A percentile compares a stretch with the other conserved stretches of the same genome.
phyloP scores from a whole-genome alignment of 2,329 filamentous ascomycete genomes.

The Colletotrichum sublineola region DNA sequence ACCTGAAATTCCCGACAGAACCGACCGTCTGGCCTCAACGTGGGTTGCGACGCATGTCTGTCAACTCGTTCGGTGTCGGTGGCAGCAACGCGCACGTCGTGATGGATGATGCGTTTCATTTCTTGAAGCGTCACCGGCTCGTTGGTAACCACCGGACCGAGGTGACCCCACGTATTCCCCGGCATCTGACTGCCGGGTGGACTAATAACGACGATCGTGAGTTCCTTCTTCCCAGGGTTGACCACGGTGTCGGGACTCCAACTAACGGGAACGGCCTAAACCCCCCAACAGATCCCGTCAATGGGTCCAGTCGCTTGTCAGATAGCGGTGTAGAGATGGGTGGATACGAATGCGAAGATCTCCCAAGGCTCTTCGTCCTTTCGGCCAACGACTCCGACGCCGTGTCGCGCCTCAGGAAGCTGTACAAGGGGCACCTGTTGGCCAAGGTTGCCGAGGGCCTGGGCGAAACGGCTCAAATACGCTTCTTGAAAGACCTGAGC shows the following conservation, averaged over 20 bases:
- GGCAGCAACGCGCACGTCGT: conserved; percentile 44
- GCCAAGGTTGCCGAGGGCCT: conserved; percentile 21
- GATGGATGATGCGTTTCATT: conserved; percentile 53
- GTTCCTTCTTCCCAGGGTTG: accelerated
- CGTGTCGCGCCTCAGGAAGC: conserved; percentile 52
- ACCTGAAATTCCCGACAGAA: conserved; percentile 50
- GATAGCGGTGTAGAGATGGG: conserved; percentile 33
- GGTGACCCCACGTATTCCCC: conserved; percentile 2
- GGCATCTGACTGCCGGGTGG: background rate
- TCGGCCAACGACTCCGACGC: conserved; percentile 58
- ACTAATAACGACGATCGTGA: background rate
- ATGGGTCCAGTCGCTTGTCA: conserved; percentile 6
- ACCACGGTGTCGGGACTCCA: background rate
- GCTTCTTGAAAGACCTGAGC: conserved; percentile 52
- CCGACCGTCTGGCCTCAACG: conserved; percentile 41
- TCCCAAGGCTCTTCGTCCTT: conserved; percentile 56
- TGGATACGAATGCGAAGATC: background rate
- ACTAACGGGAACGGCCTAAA: background rate
- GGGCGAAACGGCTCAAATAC: background rate
- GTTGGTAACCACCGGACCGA: conserved; percentile 35
- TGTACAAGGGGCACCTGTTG: conserved; percentile 45
- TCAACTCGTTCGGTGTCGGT: conserved; percentile 59
- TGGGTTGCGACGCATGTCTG: conserved; percentile 64
- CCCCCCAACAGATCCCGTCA: background rate
- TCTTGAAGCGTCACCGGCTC: conserved; percentile 28